Percentiles rank a stretch among this genome's conserved stretches.
Evolutionary conservation across 805 yeast genomes (phyloP).

Genomic region (Myxozyma mucilagina): DNA sequence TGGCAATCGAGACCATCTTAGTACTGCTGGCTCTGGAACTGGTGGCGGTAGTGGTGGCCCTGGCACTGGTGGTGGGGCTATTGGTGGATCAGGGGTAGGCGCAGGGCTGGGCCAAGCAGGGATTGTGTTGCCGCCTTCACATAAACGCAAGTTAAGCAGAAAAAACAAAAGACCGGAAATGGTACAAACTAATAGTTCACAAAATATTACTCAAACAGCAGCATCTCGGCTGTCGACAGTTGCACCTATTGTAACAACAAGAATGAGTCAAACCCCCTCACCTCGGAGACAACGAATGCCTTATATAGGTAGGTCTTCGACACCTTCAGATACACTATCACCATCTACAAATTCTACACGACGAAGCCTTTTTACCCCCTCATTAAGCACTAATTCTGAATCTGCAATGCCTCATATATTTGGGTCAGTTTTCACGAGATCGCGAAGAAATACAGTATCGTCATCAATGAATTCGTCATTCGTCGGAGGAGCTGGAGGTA

Average conservation of each 20-base stretch:
- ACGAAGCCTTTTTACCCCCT: not conserved
- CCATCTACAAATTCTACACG: not conserved
- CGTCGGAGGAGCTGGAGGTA: not conserved
- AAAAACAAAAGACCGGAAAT: slow-evolving; percentile 7
- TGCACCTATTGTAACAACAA: not conserved
- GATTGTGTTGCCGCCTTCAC: not conserved
- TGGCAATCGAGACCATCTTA: not conserved
- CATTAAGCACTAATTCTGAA: slow-evolving; percentile 11
- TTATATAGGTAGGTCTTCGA: not conserved
- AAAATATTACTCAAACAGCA: not conserved
- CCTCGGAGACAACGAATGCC: not conserved
- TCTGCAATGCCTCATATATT: slow-evolving; percentile 14
- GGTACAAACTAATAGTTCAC: not conserved
- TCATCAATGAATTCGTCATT: slow-evolving; percentile 4
- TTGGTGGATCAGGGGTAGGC: not conserved
- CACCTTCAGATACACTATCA: slow-evolving; percentile 3
- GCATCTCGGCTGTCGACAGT: not conserved
- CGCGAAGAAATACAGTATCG: slow-evolving; percentile 16
- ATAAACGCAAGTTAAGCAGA: slow-evolving; percentile 6
- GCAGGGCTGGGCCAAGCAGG: not conserved
- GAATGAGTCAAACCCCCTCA: not conserved
- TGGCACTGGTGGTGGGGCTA: not conserved
- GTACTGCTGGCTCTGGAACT: not conserved
- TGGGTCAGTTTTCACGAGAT: slow-evolving; percentile 17
- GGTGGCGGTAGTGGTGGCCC: not conserved